phyloP scores from a whole-genome alignment of 805 yeast genomes.

The Nakazawaea anatomiae region DNA sequence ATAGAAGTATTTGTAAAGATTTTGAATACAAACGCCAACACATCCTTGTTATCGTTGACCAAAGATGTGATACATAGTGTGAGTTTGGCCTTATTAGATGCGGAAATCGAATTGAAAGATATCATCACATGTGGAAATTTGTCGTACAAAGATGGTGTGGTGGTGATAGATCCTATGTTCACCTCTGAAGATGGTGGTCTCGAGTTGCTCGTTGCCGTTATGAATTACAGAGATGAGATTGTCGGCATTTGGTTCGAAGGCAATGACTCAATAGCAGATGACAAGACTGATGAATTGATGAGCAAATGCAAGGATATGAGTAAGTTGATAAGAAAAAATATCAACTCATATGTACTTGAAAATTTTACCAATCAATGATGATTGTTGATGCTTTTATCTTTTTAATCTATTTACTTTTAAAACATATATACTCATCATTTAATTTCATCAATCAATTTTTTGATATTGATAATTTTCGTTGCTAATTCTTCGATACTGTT shows the following conservation, averaged over 20 bases:
- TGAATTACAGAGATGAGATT: slow-evolving; percentile 51
- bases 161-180: slow-evolving; percentile 10
- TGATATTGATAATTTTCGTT: slow-evolving; percentile 19
- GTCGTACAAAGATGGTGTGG: slow-evolving; percentile 14
- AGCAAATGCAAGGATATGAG: slow-evolving; percentile 36
- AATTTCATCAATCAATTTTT: slow-evolving; percentile 17
- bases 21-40: slow-evolving; percentile 36
- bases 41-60: slow-evolving; percentile 20
- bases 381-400: slow-evolving; percentile 6
- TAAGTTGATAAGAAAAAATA: slow-evolving; percentile 32
- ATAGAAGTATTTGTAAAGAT: slow-evolving; percentile 73
- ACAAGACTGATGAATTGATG: slow-evolving; percentile 27
- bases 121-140: slow-evolving; percentile 63
- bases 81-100: slow-evolving; percentile 73
- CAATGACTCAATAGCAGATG: slow-evolving; percentile 19
- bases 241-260: slow-evolving; percentile 55
- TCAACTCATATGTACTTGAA: slow-evolving; percentile 37
- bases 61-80: slow-evolving; percentile 48
- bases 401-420: background rate
- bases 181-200: slow-evolving; percentile 15
- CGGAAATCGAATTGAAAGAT: slow-evolving; percentile 77
- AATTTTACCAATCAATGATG: background rate
- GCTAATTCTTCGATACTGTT: slow-evolving; percentile 23
- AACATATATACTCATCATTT: background rate
- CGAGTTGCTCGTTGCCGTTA: slow-evolving; percentile 42